These are phyloP conservation scores for Panaeolus papilionaceus DNA, from an alignment of 768 basidiomycete species.

Conservation along the genomic window DNA sequence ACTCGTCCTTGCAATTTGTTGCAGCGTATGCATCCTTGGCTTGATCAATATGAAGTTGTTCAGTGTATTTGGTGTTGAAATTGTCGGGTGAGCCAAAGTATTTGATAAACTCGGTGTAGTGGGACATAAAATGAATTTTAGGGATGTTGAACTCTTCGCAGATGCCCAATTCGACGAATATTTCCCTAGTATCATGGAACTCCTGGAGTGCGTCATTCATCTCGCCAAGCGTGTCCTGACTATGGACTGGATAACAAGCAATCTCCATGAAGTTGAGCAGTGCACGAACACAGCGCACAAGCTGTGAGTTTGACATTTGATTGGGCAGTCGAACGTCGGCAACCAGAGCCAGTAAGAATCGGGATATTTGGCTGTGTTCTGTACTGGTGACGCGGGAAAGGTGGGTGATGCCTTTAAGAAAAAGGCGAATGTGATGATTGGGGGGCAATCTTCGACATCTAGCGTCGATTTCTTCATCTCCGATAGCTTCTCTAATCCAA, in stretches of 20 bases:
- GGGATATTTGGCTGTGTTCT: no score
- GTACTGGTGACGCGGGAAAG: no score
- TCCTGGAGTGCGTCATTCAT: no score
- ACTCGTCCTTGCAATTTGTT: slow-evolving; percentile 30
- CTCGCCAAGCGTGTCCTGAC: slow-evolving; percentile 21
- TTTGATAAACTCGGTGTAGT: slow-evolving; percentile 34
- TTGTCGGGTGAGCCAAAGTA: slow-evolving; percentile 36
- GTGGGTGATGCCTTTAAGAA: slow-evolving; percentile 42
- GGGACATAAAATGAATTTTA: slow-evolving; percentile 37
- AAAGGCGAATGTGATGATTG: slow-evolving; percentile 31
- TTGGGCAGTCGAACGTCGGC: no score
- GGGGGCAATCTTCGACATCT: slow-evolving; percentile 15
- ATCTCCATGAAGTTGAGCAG: no score
- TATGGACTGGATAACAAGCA: no score
- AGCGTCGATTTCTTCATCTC: slow-evolving; percentile 15
- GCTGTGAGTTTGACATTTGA: no score
- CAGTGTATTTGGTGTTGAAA: slow-evolving; percentile 40
- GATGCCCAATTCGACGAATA: slow-evolving; percentile 29
- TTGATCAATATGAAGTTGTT: slow-evolving; percentile 34
- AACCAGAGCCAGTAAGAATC: no score
- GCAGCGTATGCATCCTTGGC: slow-evolving; percentile 31
- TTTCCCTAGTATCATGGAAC: slow-evolving; percentile 15
- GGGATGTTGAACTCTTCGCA: slow-evolving; percentile 41
- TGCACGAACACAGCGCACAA: no score
- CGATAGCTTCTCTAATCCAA: slow-evolving; percentile 1